Conservation (phyloP, 1,284 basidiomycete species). For the Microbotryum scabiosae region DNA sequence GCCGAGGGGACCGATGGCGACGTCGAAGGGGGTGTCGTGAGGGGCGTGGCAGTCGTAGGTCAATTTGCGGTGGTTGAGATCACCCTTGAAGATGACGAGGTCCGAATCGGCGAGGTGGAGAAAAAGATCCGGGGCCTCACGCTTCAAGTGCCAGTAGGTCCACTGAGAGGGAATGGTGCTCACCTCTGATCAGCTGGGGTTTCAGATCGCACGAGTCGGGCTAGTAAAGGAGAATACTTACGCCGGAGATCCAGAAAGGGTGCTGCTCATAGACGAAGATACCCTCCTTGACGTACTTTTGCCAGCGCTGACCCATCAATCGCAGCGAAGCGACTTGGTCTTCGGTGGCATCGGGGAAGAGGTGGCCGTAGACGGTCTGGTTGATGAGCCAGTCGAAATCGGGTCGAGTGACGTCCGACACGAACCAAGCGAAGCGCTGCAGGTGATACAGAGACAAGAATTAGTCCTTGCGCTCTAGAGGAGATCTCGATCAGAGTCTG, state of each 20-base stretch:
- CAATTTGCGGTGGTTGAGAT: constrained; percentile 83
- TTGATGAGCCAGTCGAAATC: constrained; percentile 81
- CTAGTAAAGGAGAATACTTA: constrained; percentile 55
- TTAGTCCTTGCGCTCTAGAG: neutral
- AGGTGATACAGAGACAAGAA: neutral
- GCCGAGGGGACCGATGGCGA: constrained; percentile 89
- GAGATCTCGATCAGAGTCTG: constrained; percentile 2
- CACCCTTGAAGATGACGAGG: constrained; percentile 93
- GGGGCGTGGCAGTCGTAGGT: constrained; percentile 85
- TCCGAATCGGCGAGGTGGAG: constrained; percentile 82
- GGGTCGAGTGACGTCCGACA: constrained; percentile 91
- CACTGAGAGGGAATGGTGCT: neutral
- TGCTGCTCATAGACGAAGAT: constrained; percentile 95
- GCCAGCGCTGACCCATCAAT: constrained; percentile 79
- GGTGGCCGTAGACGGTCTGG: constrained; percentile 57
- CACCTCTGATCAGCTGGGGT: neutral
- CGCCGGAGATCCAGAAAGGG: constrained; percentile 73
- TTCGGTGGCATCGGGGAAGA: constrained; percentile 73
- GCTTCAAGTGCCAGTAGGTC: constrained; percentile 70
- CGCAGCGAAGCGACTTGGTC: constrained; percentile 73
- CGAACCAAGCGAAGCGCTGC: constrained; percentile 74
- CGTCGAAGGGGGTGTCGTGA: constrained; percentile 76
- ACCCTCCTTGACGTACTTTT: constrained; percentile 88
- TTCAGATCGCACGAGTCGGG: constrained; percentile 12
- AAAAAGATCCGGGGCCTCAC: constrained; percentile 86